A percentile compares a stretch with the other conserved stretches of the same genome.
phyloP scores from a whole-genome alignment of 1,284 basidiomycete genomes.

The Cryptococcus neoformans region DNA sequence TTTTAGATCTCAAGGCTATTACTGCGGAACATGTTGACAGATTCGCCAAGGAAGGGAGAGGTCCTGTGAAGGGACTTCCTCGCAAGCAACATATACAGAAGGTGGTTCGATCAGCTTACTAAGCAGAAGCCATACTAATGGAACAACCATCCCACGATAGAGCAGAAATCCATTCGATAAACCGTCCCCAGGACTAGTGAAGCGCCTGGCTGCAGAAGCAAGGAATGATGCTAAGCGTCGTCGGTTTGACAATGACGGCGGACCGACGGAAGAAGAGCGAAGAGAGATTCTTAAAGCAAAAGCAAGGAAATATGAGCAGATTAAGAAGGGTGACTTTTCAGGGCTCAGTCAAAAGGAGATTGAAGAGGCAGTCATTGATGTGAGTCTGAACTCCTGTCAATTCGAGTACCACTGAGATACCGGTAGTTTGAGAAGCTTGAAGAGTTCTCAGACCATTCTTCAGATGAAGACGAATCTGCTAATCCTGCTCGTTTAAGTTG shows the following conservation, averaged over 20 bases:
- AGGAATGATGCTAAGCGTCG: conserved; percentile 39
- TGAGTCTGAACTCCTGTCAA: conserved; percentile 49
- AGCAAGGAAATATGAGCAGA: conserved; percentile 74
- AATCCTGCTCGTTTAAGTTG: conserved; percentile 9
- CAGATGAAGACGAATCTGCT: conserved; percentile 38
- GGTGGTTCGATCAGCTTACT: conserved; percentile 2
- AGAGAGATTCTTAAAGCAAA: conserved; percentile 64
- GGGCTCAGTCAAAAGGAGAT: conserved; percentile 75
- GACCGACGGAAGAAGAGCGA: conserved; percentile 40
- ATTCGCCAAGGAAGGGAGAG: conserved; percentile 43
- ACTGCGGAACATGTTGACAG: conserved; percentile 47
- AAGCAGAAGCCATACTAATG: background rate
- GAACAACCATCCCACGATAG: conserved; percentile 2
- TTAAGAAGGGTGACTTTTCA: conserved; percentile 73
- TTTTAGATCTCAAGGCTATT: conserved; percentile 46
- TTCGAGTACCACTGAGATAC: background rate
- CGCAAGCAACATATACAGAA: conserved; percentile 18
- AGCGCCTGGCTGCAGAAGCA: conserved; percentile 44
- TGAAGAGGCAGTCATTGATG: conserved; percentile 75
- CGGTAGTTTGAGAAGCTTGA: conserved; percentile 67
- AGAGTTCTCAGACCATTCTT: conserved; percentile 49
- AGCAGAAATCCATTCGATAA: conserved; percentile 42
- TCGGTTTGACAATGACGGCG: conserved; percentile 30
- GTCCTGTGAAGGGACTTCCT: conserved; percentile 32
- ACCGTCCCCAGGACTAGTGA: conserved; percentile 44